A percentile compares a stretch with the other conserved stretches of the same genome.
Evolutionary conservation across 108 stramenopile species (phyloP).

Genomic region (Craspedostauros australis): DNA sequence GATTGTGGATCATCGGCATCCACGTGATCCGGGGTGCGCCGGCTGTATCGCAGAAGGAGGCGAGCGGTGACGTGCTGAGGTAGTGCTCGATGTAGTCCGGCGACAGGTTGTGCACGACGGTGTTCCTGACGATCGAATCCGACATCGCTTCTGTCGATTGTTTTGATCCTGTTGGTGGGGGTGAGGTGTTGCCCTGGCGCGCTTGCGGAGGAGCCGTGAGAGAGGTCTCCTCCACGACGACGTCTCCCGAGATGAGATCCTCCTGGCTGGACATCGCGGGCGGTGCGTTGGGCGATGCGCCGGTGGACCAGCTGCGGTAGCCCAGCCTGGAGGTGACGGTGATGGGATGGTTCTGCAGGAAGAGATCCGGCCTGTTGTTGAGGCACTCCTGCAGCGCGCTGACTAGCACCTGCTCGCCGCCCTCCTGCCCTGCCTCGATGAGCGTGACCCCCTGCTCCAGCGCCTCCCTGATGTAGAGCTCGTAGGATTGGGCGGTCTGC

Average conservation of each 20-base stretch:
- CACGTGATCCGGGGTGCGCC: slow-evolving; percentile 27
- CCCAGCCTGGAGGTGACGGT: slow-evolving; percentile 52
- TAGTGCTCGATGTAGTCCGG: slow-evolving; percentile 40
- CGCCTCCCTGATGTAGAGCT: slow-evolving; percentile 26
- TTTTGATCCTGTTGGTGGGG: neutral
- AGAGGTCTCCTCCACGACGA: neutral
- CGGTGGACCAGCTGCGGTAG: slow-evolving; percentile 43
- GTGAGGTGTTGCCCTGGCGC: slow-evolving; percentile 1
- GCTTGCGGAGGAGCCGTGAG: neutral
- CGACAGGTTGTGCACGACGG: slow-evolving; percentile 38
- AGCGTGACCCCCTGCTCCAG: slow-evolving; percentile 19
- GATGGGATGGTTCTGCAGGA: slow-evolving; percentile 7
- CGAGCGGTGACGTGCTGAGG: slow-evolving; percentile 41
- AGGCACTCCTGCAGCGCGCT: slow-evolving; percentile 23
- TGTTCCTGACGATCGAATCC: slow-evolving; percentile 5
- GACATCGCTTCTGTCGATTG: neutral
- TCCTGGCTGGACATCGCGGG: neutral
- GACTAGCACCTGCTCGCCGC: slow-evolving; percentile 37
- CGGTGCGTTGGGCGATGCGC: slow-evolving; percentile 1
- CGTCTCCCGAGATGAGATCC: slow-evolving; percentile 16
- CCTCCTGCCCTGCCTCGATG: slow-evolving; percentile 49
- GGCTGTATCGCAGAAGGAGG: slow-evolving; percentile 28
- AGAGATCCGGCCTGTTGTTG: slow-evolving; percentile 15
- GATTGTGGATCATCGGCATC: slow-evolving; percentile 60
- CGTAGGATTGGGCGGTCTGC: slow-evolving; percentile 23